Base-by-base conservation (phyloP, 495 filamentous ascomycete genomes). In the Cenococcum geophilum region DNA sequence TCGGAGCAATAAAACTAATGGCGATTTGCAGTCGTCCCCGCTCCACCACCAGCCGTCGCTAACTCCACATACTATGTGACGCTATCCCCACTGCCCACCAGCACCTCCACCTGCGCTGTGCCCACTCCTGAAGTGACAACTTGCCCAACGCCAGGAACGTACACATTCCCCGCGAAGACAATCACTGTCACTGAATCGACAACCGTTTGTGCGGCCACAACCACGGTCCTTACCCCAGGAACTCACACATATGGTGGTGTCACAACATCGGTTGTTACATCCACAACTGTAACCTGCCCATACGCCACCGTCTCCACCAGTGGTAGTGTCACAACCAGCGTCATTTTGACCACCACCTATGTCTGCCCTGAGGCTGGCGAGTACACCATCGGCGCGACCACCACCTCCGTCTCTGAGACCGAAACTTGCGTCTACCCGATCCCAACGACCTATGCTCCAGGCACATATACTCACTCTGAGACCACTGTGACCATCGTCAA, bases 111-210 rank as follows among this genome's bases (percentile, higher is more conserved):
- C 27, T 42, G 57, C 20, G 59, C 54, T 40, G 52, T 68, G 9
- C 88, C 89, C 27, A 91, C 87, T 22, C 80, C 83, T 37, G 76
- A 78, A 53, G 77, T 86, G 36, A 84, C 86, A 72, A 83, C 76
- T 57, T 89, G 81, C 83, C 75, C 82, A 40, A 84, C 83, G 22
- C 83, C 89, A 57, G 89, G 89, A 73, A 79, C 78, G 63, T 92
- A 90, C 80, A 91, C 88, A 66, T 83, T 92, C 79, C 86, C 88
- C 50, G 87, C 86, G 37, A 86, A 82, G 50, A 92, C 87, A 58
- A 63, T 91, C 51, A 86, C 83, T 32, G 75, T 93, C 58, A 83
- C 82, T 55, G 74, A 77, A 69, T 78, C 79, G 18, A 88, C 83
- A 62, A 88, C 83, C 55, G 85, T 89, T 56, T 83, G 81, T 71